Percentiles rank a stretch among this genome's conserved stretches.
These are phyloP conservation scores for Lachnellula willkommii DNA, from an alignment of 2,329 filamentous ascomycete genomes.

Conservation along the genomic window DNA sequence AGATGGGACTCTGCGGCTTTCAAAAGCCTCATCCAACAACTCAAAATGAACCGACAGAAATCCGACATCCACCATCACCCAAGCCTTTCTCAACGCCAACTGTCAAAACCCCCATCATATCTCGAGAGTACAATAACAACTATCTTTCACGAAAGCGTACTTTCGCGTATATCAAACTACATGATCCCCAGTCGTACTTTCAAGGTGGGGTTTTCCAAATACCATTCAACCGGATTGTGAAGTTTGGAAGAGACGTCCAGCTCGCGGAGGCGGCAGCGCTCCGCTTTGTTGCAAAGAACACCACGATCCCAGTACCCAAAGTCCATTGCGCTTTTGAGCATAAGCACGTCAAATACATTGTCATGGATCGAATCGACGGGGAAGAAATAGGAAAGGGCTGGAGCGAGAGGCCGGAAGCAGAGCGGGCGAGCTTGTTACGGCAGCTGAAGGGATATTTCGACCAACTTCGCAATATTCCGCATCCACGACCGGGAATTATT, in stretches of 20 bases:
- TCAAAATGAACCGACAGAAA: too few relatives aligned
- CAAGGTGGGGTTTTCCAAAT: too few relatives aligned
- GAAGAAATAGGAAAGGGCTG: constrained; percentile 24
- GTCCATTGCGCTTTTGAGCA: constrained; percentile 33
- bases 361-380: constrained; percentile 35
- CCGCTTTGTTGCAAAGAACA: constrained; percentile 32
- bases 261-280: constrained; percentile 33
- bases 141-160: too few relatives aligned
- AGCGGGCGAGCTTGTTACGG: not conserved
- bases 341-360: constrained; percentile 31
- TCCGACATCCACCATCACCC: too few relatives aligned
- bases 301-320: constrained; percentile 35
- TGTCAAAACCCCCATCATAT: too few relatives aligned
- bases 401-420: not conserved
- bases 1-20: too few relatives aligned
- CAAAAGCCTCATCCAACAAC: too few relatives aligned
- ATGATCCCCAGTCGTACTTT: too few relatives aligned
- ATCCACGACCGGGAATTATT: not conserved
- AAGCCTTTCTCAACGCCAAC: too few relatives aligned
- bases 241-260: constrained; percentile 9
- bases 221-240: too few relatives aligned
- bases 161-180: too few relatives aligned
- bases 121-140: too few relatives aligned
- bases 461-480: not conserved
- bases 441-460: not conserved